These are phyloP conservation scores for Benincasa hispida DNA, from an alignment of 306 rosid genomes.

Conservation along the genomic window DNA sequence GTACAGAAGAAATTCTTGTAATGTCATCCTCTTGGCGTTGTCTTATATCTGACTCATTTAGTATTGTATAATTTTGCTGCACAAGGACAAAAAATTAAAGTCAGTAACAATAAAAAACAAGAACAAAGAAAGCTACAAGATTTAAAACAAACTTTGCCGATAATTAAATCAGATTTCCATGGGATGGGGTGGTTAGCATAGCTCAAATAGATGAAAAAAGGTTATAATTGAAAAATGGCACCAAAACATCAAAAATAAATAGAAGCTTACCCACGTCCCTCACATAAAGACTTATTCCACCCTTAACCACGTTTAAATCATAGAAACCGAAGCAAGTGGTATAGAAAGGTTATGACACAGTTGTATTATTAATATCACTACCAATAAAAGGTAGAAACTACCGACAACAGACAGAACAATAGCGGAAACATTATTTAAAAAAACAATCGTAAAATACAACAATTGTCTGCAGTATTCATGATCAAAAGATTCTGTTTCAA, in stretches of 20 bases:
- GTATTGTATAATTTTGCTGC: constrained; percentile 48
- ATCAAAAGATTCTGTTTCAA: not conserved
- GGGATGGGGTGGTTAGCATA: not conserved
- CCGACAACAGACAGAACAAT: not conserved
- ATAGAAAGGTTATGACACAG: not conserved
- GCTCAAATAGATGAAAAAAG: not conserved
- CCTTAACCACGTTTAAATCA: not conserved
- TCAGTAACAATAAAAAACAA: not conserved
- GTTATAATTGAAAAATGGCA: not conserved
- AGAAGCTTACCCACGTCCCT: not conserved
- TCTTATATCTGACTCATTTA: constrained; percentile 47
- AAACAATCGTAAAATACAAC: not conserved
- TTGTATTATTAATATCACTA: not conserved
- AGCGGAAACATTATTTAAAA: not conserved
- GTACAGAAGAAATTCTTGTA: constrained; percentile 37
- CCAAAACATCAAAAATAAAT: not conserved
- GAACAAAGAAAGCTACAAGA: not conserved
- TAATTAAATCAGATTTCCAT: not conserved
- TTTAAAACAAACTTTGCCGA: not conserved
- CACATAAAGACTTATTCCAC: not conserved
- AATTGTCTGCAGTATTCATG: not conserved
- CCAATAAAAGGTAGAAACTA: not conserved
- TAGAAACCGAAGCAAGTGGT: not conserved
- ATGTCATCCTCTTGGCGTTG: constrained; percentile 50
- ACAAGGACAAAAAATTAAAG: not conserved